Base-by-base conservation (phyloP, 2,329 filamentous ascomycete species). In the Cryphonectria radicalis region DNA sequence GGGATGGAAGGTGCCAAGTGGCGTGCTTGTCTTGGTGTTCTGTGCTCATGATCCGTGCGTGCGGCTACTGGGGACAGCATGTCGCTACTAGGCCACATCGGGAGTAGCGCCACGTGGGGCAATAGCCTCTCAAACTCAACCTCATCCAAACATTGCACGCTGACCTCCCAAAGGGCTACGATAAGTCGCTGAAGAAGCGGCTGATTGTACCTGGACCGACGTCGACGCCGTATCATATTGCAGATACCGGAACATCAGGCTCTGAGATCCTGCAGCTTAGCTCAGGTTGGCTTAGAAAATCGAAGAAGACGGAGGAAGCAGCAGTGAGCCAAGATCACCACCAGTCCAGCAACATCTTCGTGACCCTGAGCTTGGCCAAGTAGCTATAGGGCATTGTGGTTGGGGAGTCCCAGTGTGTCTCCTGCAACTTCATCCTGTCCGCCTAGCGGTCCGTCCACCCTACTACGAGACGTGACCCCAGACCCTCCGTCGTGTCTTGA, bases 121-220 rank as follows among this genome's bases (percentile, higher is more conserved):
- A 63, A n/a, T 4, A 53, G 17, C 37, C 46, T 64, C 67, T 57
- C 43, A 67, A 70, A 67, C 43, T 70, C 69, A 70, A 60, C 68
- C 42, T 62, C 67, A 57, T 57, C 35, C 67, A 69, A 69, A 69
- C 46, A 17, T 63, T 50, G 25, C 35, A 59, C 55, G 55, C 28
- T 59, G 53, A 28, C 4, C 50, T n/a, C 50, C 8, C 28, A n/a
- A 11, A 50, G 19, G 22, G 46, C 46, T 8, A 50, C 25, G 53
- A 57, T 13, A 28, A 57, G 53, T 28, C 53, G 28, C 25, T 35
- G 28, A 8, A 59, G 14, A 32, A 40, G 59, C 25, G 59, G 13
- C 32, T 40, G 59, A 10, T 19, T n/a, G 35, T 25, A 62, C 35
- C 59, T 14, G 17, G 35, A n/a, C 19, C 59, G 59, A 62, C 32